phyloP scores from a whole-genome alignment of 805 yeast genomes.

The Yarrowia deformans region DNA sequence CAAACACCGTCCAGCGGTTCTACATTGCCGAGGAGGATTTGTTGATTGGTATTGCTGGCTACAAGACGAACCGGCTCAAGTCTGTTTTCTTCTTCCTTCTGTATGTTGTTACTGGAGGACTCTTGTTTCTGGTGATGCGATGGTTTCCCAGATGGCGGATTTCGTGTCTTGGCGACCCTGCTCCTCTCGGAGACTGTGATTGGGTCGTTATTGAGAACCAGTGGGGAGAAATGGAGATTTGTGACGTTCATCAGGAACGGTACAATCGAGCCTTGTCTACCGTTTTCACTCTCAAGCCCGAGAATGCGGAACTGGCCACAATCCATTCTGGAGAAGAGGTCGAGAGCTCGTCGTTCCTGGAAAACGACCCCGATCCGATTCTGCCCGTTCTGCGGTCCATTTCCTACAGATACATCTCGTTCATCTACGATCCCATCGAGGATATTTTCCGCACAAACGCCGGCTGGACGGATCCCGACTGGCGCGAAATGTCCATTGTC shows the following conservation, averaged over 20 bases:
- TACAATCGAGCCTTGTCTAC: conserved; percentile 77
- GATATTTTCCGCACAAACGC: conserved; percentile 84
- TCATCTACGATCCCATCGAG: conserved; percentile 84
- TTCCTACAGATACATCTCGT: conserved; percentile 81
- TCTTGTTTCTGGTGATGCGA: conserved; percentile 73
- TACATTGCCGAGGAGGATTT: conserved; percentile 96
- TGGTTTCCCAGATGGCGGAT: conserved; percentile 88
- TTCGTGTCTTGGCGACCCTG: conserved; percentile 65
- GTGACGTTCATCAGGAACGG: conserved; percentile 62
- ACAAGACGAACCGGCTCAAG: conserved; percentile 60
- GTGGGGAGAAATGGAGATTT: conserved; percentile 79
- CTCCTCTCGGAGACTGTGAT: conserved; percentile 81
- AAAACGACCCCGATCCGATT: conserved; percentile 61
- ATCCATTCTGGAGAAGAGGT: conserved; percentile 42
- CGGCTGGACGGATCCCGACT: conserved; percentile 84
- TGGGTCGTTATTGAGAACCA: conserved; percentile 96
- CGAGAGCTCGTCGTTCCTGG: conserved; percentile 28
- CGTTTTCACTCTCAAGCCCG: conserved; percentile 55
- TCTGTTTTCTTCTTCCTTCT: conserved; percentile 59
- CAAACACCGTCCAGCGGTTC: conserved; percentile 65
- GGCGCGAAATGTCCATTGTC: conserved; percentile 66
- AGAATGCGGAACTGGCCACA: conserved; percentile 17
- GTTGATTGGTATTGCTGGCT: conserved; percentile 94
- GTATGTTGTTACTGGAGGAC: conserved; percentile 69
- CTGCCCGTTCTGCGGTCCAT: conserved; percentile 75